Evolutionary conservation across 768 basidiomycete genomes (phyloP), one percentile per base, ranked within the genome.

Genomic region (Floccularia luteovirens): DNA sequence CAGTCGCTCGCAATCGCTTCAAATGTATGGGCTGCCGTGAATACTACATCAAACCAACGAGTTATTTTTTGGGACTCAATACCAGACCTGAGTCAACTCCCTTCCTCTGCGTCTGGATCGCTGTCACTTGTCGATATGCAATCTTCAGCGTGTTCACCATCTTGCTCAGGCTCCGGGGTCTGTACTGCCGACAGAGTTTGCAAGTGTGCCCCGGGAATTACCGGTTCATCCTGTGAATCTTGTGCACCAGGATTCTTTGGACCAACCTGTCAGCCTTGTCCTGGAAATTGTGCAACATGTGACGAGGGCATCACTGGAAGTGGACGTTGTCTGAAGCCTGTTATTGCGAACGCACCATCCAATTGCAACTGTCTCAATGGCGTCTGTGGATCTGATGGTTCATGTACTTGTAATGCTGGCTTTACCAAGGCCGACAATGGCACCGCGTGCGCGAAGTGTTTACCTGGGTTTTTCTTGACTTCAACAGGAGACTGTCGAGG

Each of bases 301-400:
- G 83, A 90, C 47, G 79, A 87, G 13, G 90, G 90, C 3, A 78
- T 86, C 30, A 71, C 79, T 0, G 90, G 90, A 0, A 72, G 77
- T 1, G 91, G 91, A 0, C 66, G 67, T 31, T 94, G 91, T 55
- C 68, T 87, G 42, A 57, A 62, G 8, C 57, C 74, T 3, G 51
- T 71, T 21, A 62, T 75, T 21, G 53, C 59, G 24, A 75, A 79
- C 48, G 62, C 69, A 2, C 75, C 83, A 2, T 70, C 75, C 24
- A 71, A 70, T 1, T 94, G 90, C 60, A 83, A 89, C 51, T 94
- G 90, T 52, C 46, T 81, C 36, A 92, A 92, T 50, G 90, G 90
- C 2, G 58, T 76, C 31, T 94, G 90, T 57, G 72, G 72, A 1
- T 48, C 71, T 0, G 72, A 74, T 41, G 80, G 84, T 0, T 74